Evolutionary conservation across 2,329 filamentous ascomycete genomes (phyloP), one percentile per base, ranked within the genome.

Genomic region (Berkeleyomyces basicola): DNA sequence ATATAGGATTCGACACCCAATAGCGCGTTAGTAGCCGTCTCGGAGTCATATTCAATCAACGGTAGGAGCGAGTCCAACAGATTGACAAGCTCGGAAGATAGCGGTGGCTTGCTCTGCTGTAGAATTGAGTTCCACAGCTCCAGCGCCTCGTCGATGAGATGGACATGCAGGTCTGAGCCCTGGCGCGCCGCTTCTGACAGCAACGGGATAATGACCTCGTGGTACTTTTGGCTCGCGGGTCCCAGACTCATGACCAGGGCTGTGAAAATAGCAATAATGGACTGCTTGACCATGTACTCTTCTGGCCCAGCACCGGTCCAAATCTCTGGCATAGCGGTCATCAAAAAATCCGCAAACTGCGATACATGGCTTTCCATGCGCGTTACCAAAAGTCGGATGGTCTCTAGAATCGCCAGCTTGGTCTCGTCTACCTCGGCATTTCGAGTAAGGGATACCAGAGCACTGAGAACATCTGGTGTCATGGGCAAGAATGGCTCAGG

Each of bases 271-370:
- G 87, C 88, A 63, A 97, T 80, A 61, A 97, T 90, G 1, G 90
- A 85, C 73, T 96, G 91, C 73, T 97, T 97, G 78, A 96, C 87
- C 72, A 97, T 82, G 73, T 90, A 89, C 69, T 93, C 88, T 65
- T 95, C 87, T 1, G 76, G 74, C 0, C 86, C 89, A 2, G 88
- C 90, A 60, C 85, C 82, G 65, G 88, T 85, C 93, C 93, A 99
- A 0, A 97, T 78, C 3, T 79, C 79, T 0, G 92, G 91, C 5
- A 97, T 78, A 10, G 90, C 81, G 1, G 82, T 78, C 72, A 99
- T 86, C 65, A 99, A 87, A 65, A 86, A 83, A 68, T 95, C 89
- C 4, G 89, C 88, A 65, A 85, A 85, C 55, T 78, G 78, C 0
- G 78, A 74, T 1, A 84, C 85, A 67, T 88, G 78, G 42, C 84